Evolutionary conservation across 108 stramenopile genomes (phyloP).

Genomic region (Nannochloropsis oceanica): DNA sequence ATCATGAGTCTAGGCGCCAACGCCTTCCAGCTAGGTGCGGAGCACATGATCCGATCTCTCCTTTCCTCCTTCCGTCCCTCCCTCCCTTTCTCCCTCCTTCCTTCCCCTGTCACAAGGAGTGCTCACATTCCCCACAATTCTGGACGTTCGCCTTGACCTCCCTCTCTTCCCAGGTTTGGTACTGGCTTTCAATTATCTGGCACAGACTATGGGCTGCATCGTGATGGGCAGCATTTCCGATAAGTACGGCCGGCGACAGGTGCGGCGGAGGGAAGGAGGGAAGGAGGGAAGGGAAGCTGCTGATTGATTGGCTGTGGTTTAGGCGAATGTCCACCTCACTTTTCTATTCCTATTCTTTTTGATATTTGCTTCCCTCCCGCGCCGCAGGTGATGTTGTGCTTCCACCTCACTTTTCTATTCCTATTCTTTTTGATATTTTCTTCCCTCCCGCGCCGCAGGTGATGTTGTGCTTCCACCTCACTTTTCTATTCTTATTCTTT

Average conservation of each 20-base stretch:
- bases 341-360: not conserved
- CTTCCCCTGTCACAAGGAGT: no score
- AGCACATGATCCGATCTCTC: not conserved
- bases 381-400: no score
- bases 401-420: not conserved
- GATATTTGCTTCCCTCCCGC: not conserved
- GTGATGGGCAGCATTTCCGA: conserved; percentile 38
- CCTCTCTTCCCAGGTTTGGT: not conserved
- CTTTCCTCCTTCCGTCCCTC: no score
- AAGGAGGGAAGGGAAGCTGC: not conserved
- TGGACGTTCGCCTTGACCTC: no score
- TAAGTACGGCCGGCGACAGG: conserved; percentile 15
- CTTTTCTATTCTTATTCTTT: not conserved
- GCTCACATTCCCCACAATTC: no score
- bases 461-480: not conserved
- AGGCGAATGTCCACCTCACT: not conserved
- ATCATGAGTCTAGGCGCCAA: conserved; percentile 34
- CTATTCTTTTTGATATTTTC: not conserved
- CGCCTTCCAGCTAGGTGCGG: conserved; percentile 22
- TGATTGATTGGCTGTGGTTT: not conserved
- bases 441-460: no score
- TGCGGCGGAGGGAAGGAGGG: not conserved
- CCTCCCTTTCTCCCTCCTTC: no score
- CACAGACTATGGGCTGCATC: conserved; percentile 11
- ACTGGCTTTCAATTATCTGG: conserved; percentile 14